Base-by-base conservation (phyloP, 352 stramenopile genomes). In the Globisporangium polare region DNA sequence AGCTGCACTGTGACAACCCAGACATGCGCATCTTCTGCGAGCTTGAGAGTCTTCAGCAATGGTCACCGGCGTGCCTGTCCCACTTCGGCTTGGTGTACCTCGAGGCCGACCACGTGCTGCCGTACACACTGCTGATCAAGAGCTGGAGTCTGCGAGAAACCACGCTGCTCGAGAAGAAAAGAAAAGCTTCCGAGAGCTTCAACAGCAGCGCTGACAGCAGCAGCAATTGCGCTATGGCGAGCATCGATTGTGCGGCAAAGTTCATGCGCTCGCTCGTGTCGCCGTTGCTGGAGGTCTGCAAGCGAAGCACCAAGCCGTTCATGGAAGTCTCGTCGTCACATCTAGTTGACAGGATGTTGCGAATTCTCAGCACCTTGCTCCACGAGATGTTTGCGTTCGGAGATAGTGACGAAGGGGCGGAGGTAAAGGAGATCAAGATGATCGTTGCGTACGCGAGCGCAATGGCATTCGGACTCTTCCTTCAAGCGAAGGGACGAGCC, bases 101-200 rank as follows among this genome's bases (percentile, higher is more conserved):
- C 39, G 74, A 80, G 24, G 58, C 61, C 0, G 75, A 89, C 39
- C 54, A 76, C 43, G 70, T 76, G 41, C 43, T 88, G 17, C 68
- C 82, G 13, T 90, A 90, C 54, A 92, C 78, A 5, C 33, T 87
- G 20, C 50, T 90, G 39, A 82, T 92, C 33, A 90, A 90, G 57
- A 82, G 71, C 42, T 92, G 82, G 80, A 51, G 69, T 6, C 35
- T 67, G n/a, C 59, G 58, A 12, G 59, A 75, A 24, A 51, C 54
- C 9, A 62, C 77, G n/a, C 47, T 43, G 1, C 69, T 65, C 33
- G 57, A 63, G 53, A 49, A 52, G 26, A 60, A 41, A 49, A 49
- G 49, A 18, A 60, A 41, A 49, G 35, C 24, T 6, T 6, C 5
- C 17, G 41, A 27, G 15, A 29, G 24, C 9, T 6, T n/a, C 27